Percentiles rank a stretch among this genome's conserved stretches.
phyloP scores from a whole-genome alignment of 164 flowering plant genomes.

The Kingdonia uniflora region DNA sequence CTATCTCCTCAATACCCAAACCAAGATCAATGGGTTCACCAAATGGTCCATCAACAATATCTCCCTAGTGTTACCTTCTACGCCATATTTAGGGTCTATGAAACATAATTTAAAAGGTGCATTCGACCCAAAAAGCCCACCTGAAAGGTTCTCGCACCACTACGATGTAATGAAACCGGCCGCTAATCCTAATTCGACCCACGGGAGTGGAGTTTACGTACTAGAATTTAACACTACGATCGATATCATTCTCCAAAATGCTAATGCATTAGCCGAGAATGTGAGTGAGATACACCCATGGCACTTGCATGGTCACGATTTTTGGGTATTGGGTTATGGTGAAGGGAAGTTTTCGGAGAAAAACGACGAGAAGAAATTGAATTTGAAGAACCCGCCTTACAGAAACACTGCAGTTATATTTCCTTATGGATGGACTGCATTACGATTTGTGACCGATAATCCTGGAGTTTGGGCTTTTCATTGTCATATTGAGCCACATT shows the following conservation, averaged over 20 bases:
- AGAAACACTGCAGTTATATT: constrained; percentile 61
- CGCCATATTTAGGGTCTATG: constrained; percentile 74
- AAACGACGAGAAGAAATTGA: constrained; percentile 30
- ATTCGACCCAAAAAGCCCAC: constrained; percentile 32
- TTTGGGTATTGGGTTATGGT: constrained; percentile 90
- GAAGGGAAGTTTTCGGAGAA: constrained; percentile 47
- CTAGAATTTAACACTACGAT: constrained; percentile 30
- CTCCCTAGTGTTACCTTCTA: constrained; percentile 56
- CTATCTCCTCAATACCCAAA: constrained; percentile 77
- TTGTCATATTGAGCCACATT: constrained; percentile 90
- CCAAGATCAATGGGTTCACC: constrained; percentile 45
- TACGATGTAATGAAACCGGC: constrained; percentile 58
- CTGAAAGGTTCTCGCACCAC: constrained; percentile 26
- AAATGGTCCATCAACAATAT: constrained; percentile 88
- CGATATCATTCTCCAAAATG: constrained; percentile 82
- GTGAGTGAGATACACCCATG: constrained; percentile 86
- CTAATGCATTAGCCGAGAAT: constrained; percentile 37
- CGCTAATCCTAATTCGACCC: constrained; percentile 35
- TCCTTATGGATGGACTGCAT: constrained; percentile 92
- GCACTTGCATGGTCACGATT: constrained; percentile 95
- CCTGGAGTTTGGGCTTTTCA: constrained; percentile 97
- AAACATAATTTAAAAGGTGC: constrained; percentile 30
- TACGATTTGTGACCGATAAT: constrained; percentile 74
- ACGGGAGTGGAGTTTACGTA: constrained; percentile 47
- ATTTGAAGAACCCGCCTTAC: constrained; percentile 62